Evolutionary conservation across 2,329 filamentous ascomycete genomes (phyloP), one percentile per base, ranked within the genome.

Genomic region (Fusarium sp.): DNA sequence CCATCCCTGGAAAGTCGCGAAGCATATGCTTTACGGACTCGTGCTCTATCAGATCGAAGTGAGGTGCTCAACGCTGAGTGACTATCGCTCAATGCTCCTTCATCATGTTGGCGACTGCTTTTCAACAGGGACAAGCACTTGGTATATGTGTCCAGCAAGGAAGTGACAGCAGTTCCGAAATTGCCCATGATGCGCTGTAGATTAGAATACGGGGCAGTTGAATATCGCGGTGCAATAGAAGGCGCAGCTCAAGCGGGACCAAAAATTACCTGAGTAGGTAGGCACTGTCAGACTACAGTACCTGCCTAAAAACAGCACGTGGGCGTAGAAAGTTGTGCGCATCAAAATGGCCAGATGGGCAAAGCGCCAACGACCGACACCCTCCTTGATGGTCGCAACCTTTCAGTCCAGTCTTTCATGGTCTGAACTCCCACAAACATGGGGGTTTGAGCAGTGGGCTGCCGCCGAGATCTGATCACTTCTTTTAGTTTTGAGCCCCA

Each of bases 61-160:
- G 78, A 79, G 46, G 70, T 79, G 57, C 75, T 77, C 53, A 82
- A 76, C 26, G 50, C 52, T 46, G 67, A 67, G 26, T 65, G 59
- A 50, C 59, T 57, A 40, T 70, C 74, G 34, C 70, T 75, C 59
- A 74, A 71, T 42, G 65, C 69, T 9, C 74, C 56, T 42, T 61
- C 67, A 45, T 57, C 64, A 42, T 67, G 62, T 33, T 57, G 70
- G 40, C 75, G 75, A 55, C 80, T 75, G 11, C 74, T 74, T 65
- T 80, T 81, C 8, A 84, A 75, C 13, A 84, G 77, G 16, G 78
- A 76, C 34, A 84, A 76, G 64, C 83, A 83, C 65, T 78, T 83
- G 49, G 80, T 78, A 59, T 86, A 87, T 13, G 82, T 82, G 47
- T 83, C 79, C 18, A 86, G 74, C 15, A 87, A 77, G 9, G 80